These are phyloP conservation scores for Zopfia rhizophila DNA, from an alignment of 2,329 filamentous ascomycete genomes.

Conservation along the genomic window DNA sequence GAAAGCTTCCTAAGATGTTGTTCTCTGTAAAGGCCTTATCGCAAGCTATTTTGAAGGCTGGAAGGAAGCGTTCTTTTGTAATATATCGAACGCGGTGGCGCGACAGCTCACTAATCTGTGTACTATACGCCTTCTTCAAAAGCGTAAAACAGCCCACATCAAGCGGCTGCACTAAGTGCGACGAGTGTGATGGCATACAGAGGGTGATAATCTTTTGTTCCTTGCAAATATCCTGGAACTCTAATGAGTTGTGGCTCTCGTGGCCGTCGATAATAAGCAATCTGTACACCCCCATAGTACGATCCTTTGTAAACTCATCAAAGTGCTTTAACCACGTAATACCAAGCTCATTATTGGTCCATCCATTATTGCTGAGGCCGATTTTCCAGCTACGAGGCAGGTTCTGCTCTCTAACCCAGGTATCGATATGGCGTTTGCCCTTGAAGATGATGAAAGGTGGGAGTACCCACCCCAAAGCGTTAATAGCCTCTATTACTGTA, in stretches of 20 bases:
- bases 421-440: constrained; percentile 4
- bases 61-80: constrained; percentile 29
- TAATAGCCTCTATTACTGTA: too few species aligned
- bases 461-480: too few species aligned
- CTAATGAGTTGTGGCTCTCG: constrained; percentile 40
- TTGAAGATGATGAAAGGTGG: constrained; percentile 6
- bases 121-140: constrained; percentile 44
- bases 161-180: constrained; percentile 50
- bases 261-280: constrained; percentile 51
- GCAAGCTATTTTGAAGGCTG: constrained; percentile 33
- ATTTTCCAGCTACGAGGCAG: constrained; percentile 40
- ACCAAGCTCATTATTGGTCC: constrained; percentile 44
- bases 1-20: constrained; percentile 37
- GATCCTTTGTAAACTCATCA: constrained; percentile 35
- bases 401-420: too few species aligned
- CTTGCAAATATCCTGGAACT: constrained; percentile 48
- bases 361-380: constrained; percentile 41
- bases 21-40: constrained; percentile 29
- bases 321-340: constrained; percentile 48
- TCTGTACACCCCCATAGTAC: constrained; percentile 36
- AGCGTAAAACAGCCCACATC: constrained; percentile 49
- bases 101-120: constrained; percentile 39
- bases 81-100: constrained; percentile 36
- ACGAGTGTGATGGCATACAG: constrained; percentile 46
- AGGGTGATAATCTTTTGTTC: constrained; percentile 49